These are phyloP conservation scores for Lodderomyces margitis DNA, from an alignment of 1,139 yeast species.

Conservation along the genomic window DNA sequence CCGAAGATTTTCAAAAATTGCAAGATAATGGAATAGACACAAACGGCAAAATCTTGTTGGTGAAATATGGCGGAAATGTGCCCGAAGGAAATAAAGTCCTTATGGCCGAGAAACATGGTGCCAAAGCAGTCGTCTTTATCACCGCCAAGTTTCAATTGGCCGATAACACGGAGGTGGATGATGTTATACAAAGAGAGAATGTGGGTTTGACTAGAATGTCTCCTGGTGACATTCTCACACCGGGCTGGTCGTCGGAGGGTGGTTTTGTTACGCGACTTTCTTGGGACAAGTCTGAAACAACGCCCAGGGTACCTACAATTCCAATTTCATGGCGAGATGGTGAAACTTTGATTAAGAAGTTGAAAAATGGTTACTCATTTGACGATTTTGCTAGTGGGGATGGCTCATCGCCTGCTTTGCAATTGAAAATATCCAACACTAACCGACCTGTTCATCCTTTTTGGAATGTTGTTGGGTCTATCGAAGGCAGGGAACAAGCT, in stretches of 20 bases:
- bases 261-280: slow-evolving; percentile 35
- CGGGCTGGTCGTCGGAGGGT: slow-evolving; percentile 68
- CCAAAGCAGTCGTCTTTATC: slow-evolving; percentile 38
- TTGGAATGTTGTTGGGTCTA: slow-evolving; percentile 78
- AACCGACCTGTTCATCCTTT: slow-evolving; percentile 63
- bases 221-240: slow-evolving; percentile 79
- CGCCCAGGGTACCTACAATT: slow-evolving; percentile 72
- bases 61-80: slow-evolving; percentile 56
- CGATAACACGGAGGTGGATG: slow-evolving; percentile 24
- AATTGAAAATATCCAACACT: slow-evolving; percentile 44
- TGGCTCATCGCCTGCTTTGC: slow-evolving; percentile 25
- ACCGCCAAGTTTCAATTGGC: slow-evolving; percentile 22
- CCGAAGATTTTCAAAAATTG: slow-evolving; percentile 53
- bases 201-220: slow-evolving; percentile 64
- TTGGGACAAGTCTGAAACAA: slow-evolving; percentile 49
- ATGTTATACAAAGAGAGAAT: slow-evolving; percentile 58
- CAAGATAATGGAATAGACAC: slow-evolving; percentile 32
- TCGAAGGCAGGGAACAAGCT: slow-evolving; percentile 77
- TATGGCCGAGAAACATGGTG: slow-evolving; percentile 31
- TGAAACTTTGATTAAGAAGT: slow-evolving; percentile 40
- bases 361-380: slow-evolving; percentile 49
- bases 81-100: slow-evolving; percentile 41
- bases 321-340: slow-evolving; percentile 79
- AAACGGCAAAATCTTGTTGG: slow-evolving; percentile 50
- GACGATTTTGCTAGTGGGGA: slow-evolving; percentile 35